phyloP scores from a whole-genome alignment of 306 rosid species.

The Albizia julibrissin region DNA sequence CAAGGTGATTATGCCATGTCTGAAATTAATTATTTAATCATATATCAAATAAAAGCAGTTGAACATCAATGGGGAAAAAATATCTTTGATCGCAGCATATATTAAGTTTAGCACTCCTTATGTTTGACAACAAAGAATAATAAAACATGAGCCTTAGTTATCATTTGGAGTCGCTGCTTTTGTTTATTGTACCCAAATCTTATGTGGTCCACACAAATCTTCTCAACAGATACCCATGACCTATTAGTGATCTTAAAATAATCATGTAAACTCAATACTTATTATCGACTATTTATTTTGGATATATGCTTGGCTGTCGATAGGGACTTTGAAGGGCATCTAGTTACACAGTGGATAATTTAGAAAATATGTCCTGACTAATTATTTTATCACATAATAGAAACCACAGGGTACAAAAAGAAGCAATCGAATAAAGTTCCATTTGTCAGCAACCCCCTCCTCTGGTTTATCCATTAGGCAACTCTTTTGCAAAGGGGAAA shows the following conservation, averaged over 20 bases:
- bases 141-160: neutral
- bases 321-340: neutral
- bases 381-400: neutral
- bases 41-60: neutral
- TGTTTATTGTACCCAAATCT: slow-evolving; percentile 4
- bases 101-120: neutral
- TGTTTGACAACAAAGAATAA: neutral
- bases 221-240: slow-evolving; percentile 5
- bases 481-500: too few species aligned
- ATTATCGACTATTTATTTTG: neutral
- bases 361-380: neutral
- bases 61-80: neutral
- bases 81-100: neutral
- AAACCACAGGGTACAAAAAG: neutral
- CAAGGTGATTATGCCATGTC: neutral
- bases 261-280: neutral
- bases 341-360: neutral
- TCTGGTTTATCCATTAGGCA: neutral
- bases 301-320: neutral
- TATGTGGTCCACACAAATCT: slow-evolving; percentile 10
- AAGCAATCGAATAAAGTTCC: neutral
- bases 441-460: neutral
- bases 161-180: neutral
- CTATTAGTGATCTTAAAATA: neutral
- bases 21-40: neutral